Conservation (phyloP, 2,329 filamentous ascomycete genomes). For the Cladosporium sp. region DNA sequence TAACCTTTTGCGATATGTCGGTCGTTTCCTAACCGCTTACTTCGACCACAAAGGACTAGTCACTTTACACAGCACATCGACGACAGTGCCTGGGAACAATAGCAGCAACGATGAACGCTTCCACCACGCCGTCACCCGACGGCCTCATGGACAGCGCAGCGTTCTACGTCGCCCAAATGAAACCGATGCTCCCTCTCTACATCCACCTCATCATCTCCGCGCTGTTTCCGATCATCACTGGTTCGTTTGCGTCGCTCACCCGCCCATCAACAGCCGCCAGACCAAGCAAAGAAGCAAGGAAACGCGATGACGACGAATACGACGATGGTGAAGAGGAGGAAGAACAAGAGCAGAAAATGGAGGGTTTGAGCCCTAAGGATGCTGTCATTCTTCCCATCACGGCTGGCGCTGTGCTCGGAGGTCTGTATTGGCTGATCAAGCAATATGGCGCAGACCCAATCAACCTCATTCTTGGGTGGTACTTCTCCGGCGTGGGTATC, state of each 20-base stretch:
- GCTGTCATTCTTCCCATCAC: slow-evolving; percentile 79
- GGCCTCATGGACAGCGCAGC: slow-evolving; percentile 1
- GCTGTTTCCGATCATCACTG: slow-evolving; percentile 76
- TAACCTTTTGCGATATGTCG: too few relatives aligned
- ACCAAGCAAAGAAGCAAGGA: slow-evolving; percentile 41
- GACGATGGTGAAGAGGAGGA: slow-evolving; percentile 50
- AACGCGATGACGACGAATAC: slow-evolving; percentile 40
- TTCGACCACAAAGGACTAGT: too few relatives aligned
- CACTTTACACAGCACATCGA: too few relatives aligned
- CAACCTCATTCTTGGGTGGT: slow-evolving; percentile 76
- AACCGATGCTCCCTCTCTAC: slow-evolving; percentile 39
- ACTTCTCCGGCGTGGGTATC: slow-evolving; percentile 77
- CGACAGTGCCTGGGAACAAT: background rate
- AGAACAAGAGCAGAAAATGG: slow-evolving; percentile 54
- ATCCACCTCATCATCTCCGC: slow-evolving; percentile 63
- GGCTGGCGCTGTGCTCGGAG: slow-evolving; percentile 65
- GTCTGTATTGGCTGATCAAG: slow-evolving; percentile 83
- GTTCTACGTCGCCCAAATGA: slow-evolving; percentile 4
- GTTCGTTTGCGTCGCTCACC: slow-evolving; percentile 77
- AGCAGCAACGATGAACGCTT: slow-evolving; percentile 2
- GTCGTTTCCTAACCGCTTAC: too few relatives aligned
- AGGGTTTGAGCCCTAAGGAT: slow-evolving; percentile 69
- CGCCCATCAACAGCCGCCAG: slow-evolving; percentile 74
- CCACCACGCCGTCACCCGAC: background rate
- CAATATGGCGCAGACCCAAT: slow-evolving; percentile 77